These are phyloP conservation scores for Hirsutella minnesotensis DNA, from an alignment of 2,329 filamentous ascomycete genomes.

Conservation along the genomic window DNA sequence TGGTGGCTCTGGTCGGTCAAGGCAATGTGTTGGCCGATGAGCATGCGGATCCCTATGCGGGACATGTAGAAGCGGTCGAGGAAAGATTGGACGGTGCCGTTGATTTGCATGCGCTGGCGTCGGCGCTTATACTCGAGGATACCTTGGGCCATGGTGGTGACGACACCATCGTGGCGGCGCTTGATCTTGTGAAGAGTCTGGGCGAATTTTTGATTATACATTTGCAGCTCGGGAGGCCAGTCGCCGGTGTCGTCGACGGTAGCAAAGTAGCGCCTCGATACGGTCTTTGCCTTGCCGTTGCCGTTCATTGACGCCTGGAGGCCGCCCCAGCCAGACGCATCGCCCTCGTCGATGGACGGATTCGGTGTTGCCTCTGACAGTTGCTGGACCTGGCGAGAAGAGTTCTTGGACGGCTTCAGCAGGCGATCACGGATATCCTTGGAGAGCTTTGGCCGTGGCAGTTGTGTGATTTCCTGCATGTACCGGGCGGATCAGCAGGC, in stretches of 20 bases:
- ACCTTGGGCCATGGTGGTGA: conserved; percentile 95
- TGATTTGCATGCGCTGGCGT: conserved; percentile 94
- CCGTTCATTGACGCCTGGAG: conserved; percentile 20
- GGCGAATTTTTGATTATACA: conserved; percentile 88
- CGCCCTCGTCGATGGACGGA: conserved; percentile 75
- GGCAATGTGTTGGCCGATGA: conserved; percentile 96
- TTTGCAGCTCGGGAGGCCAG: conserved; percentile 88
- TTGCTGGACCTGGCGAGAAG: conserved; percentile 51
- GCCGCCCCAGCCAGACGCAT: conserved; percentile 53
- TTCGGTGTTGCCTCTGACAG: conserved; percentile 79
- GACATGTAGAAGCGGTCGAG: conserved; percentile 99
- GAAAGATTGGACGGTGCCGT: conserved; percentile 93
- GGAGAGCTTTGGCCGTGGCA: conserved; percentile 66
- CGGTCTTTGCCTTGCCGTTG: conserved; percentile 37
- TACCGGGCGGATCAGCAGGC: conserved; percentile 1
- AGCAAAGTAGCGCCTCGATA: conserved; percentile 63
- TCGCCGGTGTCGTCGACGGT: conserved; percentile 77
- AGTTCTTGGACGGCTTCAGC: conserved; percentile 49
- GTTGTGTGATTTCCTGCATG: conserved; percentile 76
- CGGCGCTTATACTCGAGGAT: conserved; percentile 97
- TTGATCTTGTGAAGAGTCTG: conserved; percentile 90
- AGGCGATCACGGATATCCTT: conserved; percentile 69
- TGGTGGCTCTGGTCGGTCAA: conserved; percentile 86
- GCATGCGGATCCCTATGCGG: conserved; percentile 96
- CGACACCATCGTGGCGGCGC: conserved; percentile 87